phyloP scores from a whole-genome alignment of 345 rosid species.

The Ceriops decandra region DNA sequence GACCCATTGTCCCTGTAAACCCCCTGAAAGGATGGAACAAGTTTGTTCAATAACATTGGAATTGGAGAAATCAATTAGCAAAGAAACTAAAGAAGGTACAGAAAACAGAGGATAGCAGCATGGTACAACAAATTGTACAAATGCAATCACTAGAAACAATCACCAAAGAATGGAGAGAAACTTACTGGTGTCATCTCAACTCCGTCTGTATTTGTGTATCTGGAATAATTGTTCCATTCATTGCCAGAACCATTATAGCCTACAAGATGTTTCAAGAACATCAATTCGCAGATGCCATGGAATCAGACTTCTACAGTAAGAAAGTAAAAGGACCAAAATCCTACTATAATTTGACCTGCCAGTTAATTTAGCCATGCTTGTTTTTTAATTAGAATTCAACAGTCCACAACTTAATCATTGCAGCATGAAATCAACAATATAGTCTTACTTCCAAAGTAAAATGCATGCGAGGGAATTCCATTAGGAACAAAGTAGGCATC shows the following conservation, averaged over 20 bases:
- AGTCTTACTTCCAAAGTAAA: slow-evolving; percentile 44
- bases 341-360: too few relatives aligned
- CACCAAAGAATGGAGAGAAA: neutral
- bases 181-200: slow-evolving; percentile 61
- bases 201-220: slow-evolving; percentile 52
- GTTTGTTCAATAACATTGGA: too few relatives aligned
- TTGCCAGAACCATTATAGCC: slow-evolving; percentile 49
- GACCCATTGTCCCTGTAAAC: slow-evolving; percentile 79
- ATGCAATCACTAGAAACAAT: too few relatives aligned
- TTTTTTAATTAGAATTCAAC: neutral
- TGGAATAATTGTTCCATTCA: slow-evolving; percentile 64
- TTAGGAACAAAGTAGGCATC: slow-evolving; percentile 57
- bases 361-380: too few relatives aligned
- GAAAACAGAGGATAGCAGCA: too few relatives aligned
- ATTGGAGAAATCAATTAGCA: too few relatives aligned
- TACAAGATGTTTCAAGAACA: slow-evolving; percentile 6
- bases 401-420: too few relatives aligned
- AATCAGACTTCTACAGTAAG: neutral
- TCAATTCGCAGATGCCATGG: neutral
- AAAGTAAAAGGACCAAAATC: neutral
- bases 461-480: slow-evolving; percentile 26
- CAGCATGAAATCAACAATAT: too few relatives aligned
- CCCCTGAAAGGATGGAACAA: slow-evolving; percentile 38
- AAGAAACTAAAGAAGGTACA: too few relatives aligned
- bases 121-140: too few relatives aligned